Evolutionary conservation across 305 asterid species (phyloP), one percentile per base, ranked within the genome.

Genomic region (Fraxinus nigra): DNA sequence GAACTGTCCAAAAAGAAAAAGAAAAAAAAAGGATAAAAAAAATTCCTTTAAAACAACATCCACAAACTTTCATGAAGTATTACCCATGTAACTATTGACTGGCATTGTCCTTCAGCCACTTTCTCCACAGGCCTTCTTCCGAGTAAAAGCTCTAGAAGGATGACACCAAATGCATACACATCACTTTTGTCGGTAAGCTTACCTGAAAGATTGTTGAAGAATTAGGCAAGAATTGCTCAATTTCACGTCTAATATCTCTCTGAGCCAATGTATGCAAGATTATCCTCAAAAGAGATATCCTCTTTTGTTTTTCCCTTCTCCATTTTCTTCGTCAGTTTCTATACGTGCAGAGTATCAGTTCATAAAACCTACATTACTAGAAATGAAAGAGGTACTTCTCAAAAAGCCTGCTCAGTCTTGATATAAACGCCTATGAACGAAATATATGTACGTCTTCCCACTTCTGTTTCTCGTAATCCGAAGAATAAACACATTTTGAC

Each of bases 131-230:
- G 99, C 83, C 87, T 88, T 87, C 89, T 87, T 78, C 98, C 99
- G 76, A 89, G 85, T 85, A 93, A 86, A 84, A 95, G 98, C 91
- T 95, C 98, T 83, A 93, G 85, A 56, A 93, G 99, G 69, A 95
- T 87, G 43, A 95, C 92, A 0, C 99, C 99, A 65, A 92, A 95
- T 72, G 97, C 95, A 84, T 93, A 95, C 72, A 95, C 99, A 22
- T 95, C 99, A 69, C 97, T 95, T 88, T 95, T 93, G 82, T 95
- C 98, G 0, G 97, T 95, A 81, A 95, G 92, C 89, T 93, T 92
- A 78, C 98, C 98, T 95, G 84, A 75, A 77, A 79, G 9, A 40
- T 83, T 51, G 32, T 76, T 35, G 37, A 81, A 79, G 22, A 76
- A 65, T 79, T 76, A 61, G 16, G 75, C 22, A 80, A 20, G 54